phyloP scores from a whole-genome alignment of 2,329 filamentous ascomycete genomes.

The Monascus ruber region DNA sequence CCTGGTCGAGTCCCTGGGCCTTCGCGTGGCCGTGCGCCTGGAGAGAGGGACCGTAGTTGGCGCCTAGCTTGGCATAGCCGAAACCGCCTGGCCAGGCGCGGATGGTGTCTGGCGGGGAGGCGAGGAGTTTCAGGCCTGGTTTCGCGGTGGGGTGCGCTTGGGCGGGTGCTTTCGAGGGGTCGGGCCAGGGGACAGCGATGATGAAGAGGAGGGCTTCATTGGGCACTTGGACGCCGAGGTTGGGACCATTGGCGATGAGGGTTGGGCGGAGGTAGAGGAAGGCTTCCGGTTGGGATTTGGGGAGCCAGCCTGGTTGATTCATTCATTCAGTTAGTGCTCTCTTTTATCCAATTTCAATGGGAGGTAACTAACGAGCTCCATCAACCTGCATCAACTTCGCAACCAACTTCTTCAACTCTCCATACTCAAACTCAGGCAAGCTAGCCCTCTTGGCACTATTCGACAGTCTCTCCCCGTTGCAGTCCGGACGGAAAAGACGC shows the following conservation, averaged over 20 bases:
- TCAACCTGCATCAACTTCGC: constrained; percentile 61
- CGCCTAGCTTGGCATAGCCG: constrained; percentile 82
- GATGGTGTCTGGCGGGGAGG: constrained; percentile 68
- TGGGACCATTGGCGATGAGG: constrained; percentile 69
- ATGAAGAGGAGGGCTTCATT: constrained; percentile 82
- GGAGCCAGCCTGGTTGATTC: constrained; percentile 58
- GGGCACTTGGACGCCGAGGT: constrained; percentile 70
- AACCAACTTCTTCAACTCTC: constrained; percentile 64
- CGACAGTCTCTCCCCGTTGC: constrained; percentile 57
- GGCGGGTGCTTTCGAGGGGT: constrained; percentile 16
- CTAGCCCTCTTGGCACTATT: constrained; percentile 52
- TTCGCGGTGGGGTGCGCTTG: constrained; percentile 8
- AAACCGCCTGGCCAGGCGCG: constrained; percentile 91
- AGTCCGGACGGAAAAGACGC: constrained; percentile 64
- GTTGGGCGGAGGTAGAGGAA: constrained; percentile 82
- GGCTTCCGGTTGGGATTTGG: constrained; percentile 45
- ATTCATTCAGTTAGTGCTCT: background rate
- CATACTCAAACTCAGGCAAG: constrained; percentile 60
- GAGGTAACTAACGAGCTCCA: constrained; percentile 35
- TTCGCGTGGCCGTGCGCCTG: constrained; percentile 67
- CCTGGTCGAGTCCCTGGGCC: constrained; percentile 66
- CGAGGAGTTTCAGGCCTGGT: constrained; percentile 55
- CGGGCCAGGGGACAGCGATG: constrained; percentile 44
- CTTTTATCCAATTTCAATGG: background rate
- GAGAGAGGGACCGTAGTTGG: constrained; percentile 82